phyloP scores from a whole-genome alignment of 306 rosid species.

The Inga oerstediana region DNA sequence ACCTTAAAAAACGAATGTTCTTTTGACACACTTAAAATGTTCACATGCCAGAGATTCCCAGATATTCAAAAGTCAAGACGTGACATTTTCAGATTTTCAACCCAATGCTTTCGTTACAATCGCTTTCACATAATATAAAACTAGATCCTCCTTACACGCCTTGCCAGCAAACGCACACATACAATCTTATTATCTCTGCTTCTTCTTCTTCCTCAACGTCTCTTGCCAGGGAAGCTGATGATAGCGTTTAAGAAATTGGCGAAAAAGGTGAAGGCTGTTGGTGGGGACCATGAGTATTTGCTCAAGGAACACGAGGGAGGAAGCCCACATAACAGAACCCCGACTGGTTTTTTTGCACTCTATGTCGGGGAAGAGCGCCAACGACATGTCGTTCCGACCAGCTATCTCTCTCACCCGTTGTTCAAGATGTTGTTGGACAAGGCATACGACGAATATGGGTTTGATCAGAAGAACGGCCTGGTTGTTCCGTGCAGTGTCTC shows the following conservation, averaged over 20 bases:
- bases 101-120: slow-evolving; percentile 2
- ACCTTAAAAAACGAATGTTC: background rate
- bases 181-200: slow-evolving; percentile 6
- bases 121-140: slow-evolving; percentile 1
- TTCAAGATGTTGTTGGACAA: slow-evolving; percentile 88
- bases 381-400: slow-evolving; percentile 73
- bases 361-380: slow-evolving; percentile 78
- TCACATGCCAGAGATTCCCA: background rate
- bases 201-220: background rate
- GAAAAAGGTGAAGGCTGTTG: slow-evolving; percentile 54
- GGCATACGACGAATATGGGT: slow-evolving; percentile 79
- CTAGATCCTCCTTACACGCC: slow-evolving; percentile 7
- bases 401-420: slow-evolving; percentile 81
- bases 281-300: slow-evolving; percentile 50
- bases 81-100: slow-evolving; percentile 32
- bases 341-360: slow-evolving; percentile 72
- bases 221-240: slow-evolving; percentile 66
- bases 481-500: slow-evolving; percentile 80
- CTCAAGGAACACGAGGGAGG: slow-evolving; percentile 46
- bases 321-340: slow-evolving; percentile 45
- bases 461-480: slow-evolving; percentile 69
- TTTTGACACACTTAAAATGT: background rate
- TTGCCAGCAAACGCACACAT: background rate
- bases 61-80: slow-evolving; percentile 26
- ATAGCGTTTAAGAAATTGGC: slow-evolving; percentile 67